Evolutionary conservation across 2,329 filamentous ascomycete genomes (phyloP).

Genomic region (Xenoacremonium recifei): DNA sequence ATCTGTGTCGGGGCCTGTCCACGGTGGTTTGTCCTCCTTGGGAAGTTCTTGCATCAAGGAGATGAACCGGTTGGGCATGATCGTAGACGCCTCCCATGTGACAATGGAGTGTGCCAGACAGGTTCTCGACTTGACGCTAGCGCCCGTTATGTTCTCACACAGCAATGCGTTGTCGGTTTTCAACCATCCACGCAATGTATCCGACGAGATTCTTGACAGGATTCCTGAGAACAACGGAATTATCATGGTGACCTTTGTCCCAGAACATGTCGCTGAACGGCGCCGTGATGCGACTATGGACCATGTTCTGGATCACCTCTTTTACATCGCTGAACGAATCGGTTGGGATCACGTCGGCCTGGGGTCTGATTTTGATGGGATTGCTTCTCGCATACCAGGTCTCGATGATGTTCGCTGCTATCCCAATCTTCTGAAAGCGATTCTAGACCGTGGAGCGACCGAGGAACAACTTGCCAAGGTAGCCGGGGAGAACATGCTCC

Average conservation of each 20-base stretch:
- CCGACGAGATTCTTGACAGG: constrained; percentile 30
- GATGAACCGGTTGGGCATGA: constrained; percentile 33
- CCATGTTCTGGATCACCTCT: constrained; percentile 25
- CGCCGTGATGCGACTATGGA: constrained; percentile 18
- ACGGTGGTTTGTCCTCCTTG: constrained; percentile 27
- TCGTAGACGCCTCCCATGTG: constrained; percentile 20
- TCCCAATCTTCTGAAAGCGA: constrained; percentile 5
- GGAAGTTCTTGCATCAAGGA: constrained; percentile 29
- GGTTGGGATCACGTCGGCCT: constrained; percentile 30
- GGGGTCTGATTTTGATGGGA: constrained; percentile 12
- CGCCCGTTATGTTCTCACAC: constrained; percentile 21
- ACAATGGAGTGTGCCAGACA: constrained; percentile 12
- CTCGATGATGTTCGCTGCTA: constrained; percentile 2
- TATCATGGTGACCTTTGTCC: constrained; percentile 32
- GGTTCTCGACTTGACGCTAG: constrained; percentile 8
- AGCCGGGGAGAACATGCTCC: constrained; percentile 14
- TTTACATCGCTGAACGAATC: constrained; percentile 9
- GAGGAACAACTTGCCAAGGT: constrained; percentile 13
- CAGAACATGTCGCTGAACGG: constrained; percentile 5
- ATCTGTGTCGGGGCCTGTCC: constrained; percentile 15
- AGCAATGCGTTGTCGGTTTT: constrained; percentile 7
- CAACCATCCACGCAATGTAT: constrained; percentile 29
- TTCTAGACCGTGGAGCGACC: constrained; percentile 14
- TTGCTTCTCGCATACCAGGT: background rate
- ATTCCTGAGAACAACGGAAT: constrained; percentile 31